phyloP scores from a whole-genome alignment of 176 grass and related monocot species.

The Avena sativa region DNA sequence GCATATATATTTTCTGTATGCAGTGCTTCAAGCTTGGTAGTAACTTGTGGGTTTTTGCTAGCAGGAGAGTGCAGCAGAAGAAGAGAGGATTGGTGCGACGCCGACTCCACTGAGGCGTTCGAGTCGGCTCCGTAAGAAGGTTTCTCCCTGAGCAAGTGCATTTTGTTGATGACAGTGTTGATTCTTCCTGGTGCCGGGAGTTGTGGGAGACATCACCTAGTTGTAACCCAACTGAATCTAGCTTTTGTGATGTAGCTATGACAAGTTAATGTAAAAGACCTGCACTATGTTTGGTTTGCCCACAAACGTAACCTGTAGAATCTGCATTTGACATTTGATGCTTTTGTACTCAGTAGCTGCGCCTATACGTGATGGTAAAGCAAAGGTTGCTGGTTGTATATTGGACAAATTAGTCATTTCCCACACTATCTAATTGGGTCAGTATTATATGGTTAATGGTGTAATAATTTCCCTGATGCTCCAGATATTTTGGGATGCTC shows the following conservation, averaged over 20 bases:
- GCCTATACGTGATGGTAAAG: neutral
- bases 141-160: slow-evolving; percentile 45
- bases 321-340: neutral
- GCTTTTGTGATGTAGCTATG: neutral
- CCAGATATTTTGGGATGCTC: neutral
- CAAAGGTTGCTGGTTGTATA: neutral
- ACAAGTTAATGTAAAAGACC: neutral
- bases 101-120: slow-evolving; percentile 59
- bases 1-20: neutral
- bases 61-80: slow-evolving; percentile 26
- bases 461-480: neutral
- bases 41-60: neutral
- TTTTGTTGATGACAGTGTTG: neutral
- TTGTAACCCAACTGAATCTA: slow-evolving; percentile 37
- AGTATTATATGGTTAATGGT: neutral
- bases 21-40: neutral
- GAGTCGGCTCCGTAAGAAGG: slow-evolving; percentile 49
- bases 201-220: slow-evolving; percentile 41
- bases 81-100: neutral
- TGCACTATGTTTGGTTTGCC: slow-evolving; percentile 7
- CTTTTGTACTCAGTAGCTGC: slow-evolving; percentile 17
- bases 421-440: neutral
- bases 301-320: neutral
- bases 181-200: neutral
- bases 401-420: neutral